Evolutionary conservation across 2,329 filamentous ascomycete species (phyloP).

Genomic region (Decorospora gaudefroyi): DNA sequence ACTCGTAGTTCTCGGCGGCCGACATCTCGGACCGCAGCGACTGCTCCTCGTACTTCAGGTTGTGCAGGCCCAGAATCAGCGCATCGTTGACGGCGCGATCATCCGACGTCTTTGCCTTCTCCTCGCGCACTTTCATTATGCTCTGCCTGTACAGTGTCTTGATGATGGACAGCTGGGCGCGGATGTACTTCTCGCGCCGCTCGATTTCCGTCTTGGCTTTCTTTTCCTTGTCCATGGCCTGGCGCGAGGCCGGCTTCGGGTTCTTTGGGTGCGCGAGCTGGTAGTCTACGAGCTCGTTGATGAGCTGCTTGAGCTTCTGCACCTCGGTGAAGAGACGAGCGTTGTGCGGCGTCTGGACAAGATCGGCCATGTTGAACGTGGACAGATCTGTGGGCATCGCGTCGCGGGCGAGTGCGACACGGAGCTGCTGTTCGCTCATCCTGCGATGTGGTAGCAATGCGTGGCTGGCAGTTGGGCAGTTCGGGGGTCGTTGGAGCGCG

Average conservation of each 20-base stretch:
- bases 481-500: too few relatives aligned
- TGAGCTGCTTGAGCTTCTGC: slow-evolving; percentile 38
- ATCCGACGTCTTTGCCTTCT: slow-evolving; percentile 83
- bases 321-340: slow-evolving; percentile 37
- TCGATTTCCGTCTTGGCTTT: slow-evolving; percentile 32
- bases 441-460: too few relatives aligned
- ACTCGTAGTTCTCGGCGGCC: slow-evolving; percentile 92
- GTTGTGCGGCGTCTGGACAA: slow-evolving; percentile 41
- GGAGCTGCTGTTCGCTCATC: slow-evolving; percentile 16
- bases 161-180: slow-evolving; percentile 61
- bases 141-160: slow-evolving; percentile 83
- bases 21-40: slow-evolving; percentile 88
- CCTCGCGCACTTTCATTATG: slow-evolving; percentile 78
- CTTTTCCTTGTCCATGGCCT: slow-evolving; percentile 34
- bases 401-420: slow-evolving; percentile 5
- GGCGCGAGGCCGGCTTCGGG: slow-evolving; percentile 24
- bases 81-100: slow-evolving; percentile 88
- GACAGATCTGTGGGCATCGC: slow-evolving; percentile 22
- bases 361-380: slow-evolving; percentile 29
- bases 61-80: slow-evolving; percentile 89
- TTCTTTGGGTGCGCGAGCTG: slow-evolving; percentile 34
- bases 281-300: slow-evolving; percentile 42
- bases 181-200: slow-evolving; percentile 70
- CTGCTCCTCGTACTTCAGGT: slow-evolving; percentile 93
- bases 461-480: too few relatives aligned